Conservation (phyloP, 1,284 basidiomycete genomes). For the Phylloporus sp. region DNA sequence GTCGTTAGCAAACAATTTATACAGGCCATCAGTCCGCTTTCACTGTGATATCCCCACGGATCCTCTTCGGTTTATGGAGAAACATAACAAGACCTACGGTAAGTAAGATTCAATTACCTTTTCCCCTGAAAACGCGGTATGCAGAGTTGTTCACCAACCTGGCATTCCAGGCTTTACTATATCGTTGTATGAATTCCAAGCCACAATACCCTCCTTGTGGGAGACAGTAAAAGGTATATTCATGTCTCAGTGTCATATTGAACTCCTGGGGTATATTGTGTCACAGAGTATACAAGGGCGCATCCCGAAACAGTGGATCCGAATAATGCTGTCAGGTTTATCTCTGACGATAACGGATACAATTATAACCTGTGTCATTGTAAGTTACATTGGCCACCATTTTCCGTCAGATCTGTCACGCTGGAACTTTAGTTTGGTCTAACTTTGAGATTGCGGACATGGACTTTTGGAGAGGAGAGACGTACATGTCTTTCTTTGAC, state of each 20-base stretch:
- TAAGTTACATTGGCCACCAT: conserved; percentile 45
- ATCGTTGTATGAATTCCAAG: conserved; percentile 78
- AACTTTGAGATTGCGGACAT: conserved; percentile 89
- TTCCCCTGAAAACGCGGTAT: neutral
- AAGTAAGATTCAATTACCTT: conserved; percentile 19
- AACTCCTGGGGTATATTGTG: neutral
- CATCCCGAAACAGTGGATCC: conserved; percentile 73
- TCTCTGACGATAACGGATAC: conserved; percentile 75
- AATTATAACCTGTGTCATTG: conserved; percentile 86
- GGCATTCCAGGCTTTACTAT: conserved; percentile 72
- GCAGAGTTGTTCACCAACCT: conserved; percentile 3
- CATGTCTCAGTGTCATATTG: neutral
- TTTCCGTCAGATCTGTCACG: neutral
- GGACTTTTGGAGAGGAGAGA: conserved; percentile 83
- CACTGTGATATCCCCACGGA: conserved; percentile 83
- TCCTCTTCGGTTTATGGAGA: conserved; percentile 82
- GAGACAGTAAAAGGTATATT: conserved; percentile 65
- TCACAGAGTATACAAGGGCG: conserved; percentile 50
- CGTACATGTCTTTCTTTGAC: conserved; percentile 83
- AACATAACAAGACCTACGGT: conserved; percentile 80
- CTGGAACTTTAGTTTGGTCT: conserved; percentile 66
- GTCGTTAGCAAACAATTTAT: conserved; percentile 9
- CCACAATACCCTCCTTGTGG: conserved; percentile 85
- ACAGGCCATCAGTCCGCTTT: conserved; percentile 73
- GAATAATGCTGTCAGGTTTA: conserved; percentile 75